Evolutionary conservation across 495 filamentous ascomycete species (phyloP).

Genomic region (Penicillium flavigenum): DNA sequence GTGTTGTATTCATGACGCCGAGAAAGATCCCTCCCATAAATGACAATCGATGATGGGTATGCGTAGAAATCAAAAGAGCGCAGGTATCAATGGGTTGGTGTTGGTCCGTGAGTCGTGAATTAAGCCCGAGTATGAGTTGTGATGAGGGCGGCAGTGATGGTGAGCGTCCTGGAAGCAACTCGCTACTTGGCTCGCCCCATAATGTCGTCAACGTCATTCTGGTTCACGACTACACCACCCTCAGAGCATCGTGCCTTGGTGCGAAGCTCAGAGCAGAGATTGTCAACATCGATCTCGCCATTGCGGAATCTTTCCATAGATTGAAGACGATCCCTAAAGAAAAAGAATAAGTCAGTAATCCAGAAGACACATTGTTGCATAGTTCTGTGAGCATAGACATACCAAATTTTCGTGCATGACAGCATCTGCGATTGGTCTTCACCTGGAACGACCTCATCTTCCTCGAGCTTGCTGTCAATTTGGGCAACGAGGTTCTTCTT

Average conservation of each 20-base stretch:
- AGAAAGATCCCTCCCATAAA: constrained; percentile 24
- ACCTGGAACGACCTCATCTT: constrained; percentile 64
- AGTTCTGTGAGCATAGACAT: constrained; percentile 30
- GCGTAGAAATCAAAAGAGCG: constrained; percentile 24
- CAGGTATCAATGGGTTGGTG: constrained; percentile 18
- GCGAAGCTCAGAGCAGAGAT: constrained; percentile 87
- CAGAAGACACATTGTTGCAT: not conserved
- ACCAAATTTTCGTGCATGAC: constrained; percentile 93
- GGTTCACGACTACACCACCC: constrained; percentile 83
- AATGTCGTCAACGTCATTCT: constrained; percentile 82
- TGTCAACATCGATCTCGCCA: constrained; percentile 90
- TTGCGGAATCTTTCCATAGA: constrained; percentile 80
- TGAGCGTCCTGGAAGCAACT: constrained; percentile 1
- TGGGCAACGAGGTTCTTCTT: constrained; percentile 73
- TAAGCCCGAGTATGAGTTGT: not conserved
- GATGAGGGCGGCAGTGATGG: not conserved
- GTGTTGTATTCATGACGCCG: constrained; percentile 28
- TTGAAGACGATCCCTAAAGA: constrained; percentile 83
- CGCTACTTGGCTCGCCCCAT: constrained; percentile 55
- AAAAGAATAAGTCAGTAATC: constrained; percentile 18
- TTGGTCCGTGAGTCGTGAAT: constrained; percentile 30
- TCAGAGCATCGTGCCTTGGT: constrained; percentile 96
- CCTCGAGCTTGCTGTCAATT: constrained; percentile 67
- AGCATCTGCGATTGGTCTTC: constrained; percentile 67
- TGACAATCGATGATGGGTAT: constrained; percentile 32